A percentile compares a stretch with the other conserved stretches of the same genome.
phyloP scores from a whole-genome alignment of 2,329 filamentous ascomycete species.

The Colletotrichum sp. region DNA sequence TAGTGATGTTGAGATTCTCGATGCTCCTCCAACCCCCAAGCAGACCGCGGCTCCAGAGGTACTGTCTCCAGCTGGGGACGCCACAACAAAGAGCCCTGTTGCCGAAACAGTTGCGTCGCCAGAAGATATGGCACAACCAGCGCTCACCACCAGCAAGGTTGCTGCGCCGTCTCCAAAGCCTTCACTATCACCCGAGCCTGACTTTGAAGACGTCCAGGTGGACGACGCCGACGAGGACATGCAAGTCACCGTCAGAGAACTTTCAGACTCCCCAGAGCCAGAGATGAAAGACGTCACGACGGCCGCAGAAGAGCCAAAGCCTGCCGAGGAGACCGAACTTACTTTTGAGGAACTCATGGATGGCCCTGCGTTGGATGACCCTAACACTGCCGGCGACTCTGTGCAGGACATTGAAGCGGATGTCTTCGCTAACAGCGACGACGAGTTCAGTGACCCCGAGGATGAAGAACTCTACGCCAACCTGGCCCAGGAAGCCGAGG shows the following conservation, averaged over 20 bases:
- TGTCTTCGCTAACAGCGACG: constrained; percentile 63
- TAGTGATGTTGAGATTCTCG: constrained; percentile 63
- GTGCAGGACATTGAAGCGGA: constrained; percentile 41
- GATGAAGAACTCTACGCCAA: constrained; percentile 88
- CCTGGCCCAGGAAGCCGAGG: constrained; percentile 88
- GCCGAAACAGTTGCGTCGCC: not conserved
- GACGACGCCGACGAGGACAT: constrained; percentile 32
- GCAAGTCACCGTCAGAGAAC: constrained; percentile 28
- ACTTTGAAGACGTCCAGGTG: constrained; percentile 42
- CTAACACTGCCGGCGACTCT: constrained; percentile 6
- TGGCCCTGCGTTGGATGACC: constrained; percentile 19
- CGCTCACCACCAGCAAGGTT: not conserved
- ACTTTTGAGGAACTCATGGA: constrained; percentile 26
- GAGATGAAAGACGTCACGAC: not conserved
- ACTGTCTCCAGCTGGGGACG: constrained; percentile 3
- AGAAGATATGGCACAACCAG: not conserved
- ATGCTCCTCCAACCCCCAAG: constrained; percentile 44
- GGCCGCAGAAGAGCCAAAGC: not conserved
- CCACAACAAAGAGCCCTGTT: not conserved
- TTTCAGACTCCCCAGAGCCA: constrained; percentile 18
- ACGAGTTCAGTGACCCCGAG: constrained; percentile 83
- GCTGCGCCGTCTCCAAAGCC: not conserved
- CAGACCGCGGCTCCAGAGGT: not conserved
- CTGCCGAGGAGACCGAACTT: constrained; percentile 6
- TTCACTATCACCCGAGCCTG: constrained; percentile 25